A percentile compares a stretch with the other conserved stretches of the same genome.
phyloP scores from a whole-genome alignment of 805 yeast species.

The Debaryomyces maramus region DNA sequence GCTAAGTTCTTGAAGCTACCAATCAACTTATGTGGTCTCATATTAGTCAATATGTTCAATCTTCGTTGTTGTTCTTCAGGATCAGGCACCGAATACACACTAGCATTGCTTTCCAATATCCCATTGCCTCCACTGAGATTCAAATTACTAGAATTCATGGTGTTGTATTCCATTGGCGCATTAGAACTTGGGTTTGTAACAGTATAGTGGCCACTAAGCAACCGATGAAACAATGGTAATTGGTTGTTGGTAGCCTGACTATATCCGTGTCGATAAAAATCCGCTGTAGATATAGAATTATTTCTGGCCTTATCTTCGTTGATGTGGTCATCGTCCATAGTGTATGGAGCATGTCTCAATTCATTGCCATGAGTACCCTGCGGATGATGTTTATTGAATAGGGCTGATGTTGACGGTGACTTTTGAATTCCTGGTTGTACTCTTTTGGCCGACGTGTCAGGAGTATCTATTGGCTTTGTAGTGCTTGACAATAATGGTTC shows the following conservation, averaged over 20 bases:
- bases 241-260: too few relatives aligned
- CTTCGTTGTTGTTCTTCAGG: conserved; percentile 25
- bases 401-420: conserved; percentile 2
- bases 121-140: conserved; percentile 3
- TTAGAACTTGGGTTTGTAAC: conserved; percentile 30
- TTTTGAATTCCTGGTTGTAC: neutral
- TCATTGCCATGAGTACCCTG: too few relatives aligned
- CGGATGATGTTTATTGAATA: conserved; percentile 1
- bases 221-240: conserved; percentile 29
- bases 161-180: neutral
- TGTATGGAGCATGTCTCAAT: too few relatives aligned
- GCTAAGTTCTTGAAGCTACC: conserved; percentile 31
- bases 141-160: conserved; percentile 6
- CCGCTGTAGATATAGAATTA: conserved; percentile 10
- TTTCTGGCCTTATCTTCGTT: too few relatives aligned
- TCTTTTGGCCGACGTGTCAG: neutral
- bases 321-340: too few relatives aligned
- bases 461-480: neutral
- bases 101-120: conserved; percentile 10
- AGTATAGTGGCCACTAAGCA: conserved; percentile 27
- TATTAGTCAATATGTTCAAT: conserved; percentile 16
- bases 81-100: conserved; percentile 16
- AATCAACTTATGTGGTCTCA: conserved; percentile 36
- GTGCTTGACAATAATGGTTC: neutral
- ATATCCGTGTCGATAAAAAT: too few relatives aligned